Evolutionary conservation across 176 grass and related monocot species (phyloP).

Genomic region (Tuctoria greenei): DNA sequence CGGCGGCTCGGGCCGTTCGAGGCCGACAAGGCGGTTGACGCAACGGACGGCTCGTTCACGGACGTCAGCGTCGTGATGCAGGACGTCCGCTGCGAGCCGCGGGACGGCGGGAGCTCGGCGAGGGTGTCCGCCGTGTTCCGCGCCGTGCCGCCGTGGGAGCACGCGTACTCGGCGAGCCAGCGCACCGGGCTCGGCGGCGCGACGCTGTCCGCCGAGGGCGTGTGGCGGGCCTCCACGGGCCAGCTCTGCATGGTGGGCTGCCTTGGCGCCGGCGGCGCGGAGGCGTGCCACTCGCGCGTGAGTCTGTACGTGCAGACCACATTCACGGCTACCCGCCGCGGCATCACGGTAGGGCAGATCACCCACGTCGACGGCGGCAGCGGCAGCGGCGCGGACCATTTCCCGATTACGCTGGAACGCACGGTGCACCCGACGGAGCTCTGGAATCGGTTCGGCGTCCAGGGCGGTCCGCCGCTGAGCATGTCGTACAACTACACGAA

Average conservation of each 20-base stretch:
- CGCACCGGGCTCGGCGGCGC: conserved; percentile 57
- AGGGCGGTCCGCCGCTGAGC: conserved; percentile 30
- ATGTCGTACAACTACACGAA: conserved; percentile 64
- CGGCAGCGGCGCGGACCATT: conserved; percentile 10
- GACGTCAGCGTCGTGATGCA: conserved; percentile 65
- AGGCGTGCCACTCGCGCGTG: conserved; percentile 58
- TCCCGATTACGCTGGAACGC: conserved; percentile 55
- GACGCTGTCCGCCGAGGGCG: conserved; percentile 68
- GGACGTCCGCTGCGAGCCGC: conserved; percentile 66
- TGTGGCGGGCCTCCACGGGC: conserved; percentile 64
- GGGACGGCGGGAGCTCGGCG: conserved; percentile 27
- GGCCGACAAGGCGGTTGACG: conserved; percentile 29
- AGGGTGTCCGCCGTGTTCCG: conserved; percentile 77
- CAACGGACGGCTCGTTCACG: conserved; percentile 52
- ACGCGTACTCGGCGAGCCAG: conserved; percentile 45
- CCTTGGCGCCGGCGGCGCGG: conserved; percentile 43
- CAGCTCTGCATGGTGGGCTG: conserved; percentile 96
- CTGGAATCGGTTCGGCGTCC: conserved; percentile 46
- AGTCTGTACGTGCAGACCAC: conserved; percentile 72
- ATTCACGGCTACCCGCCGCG: conserved; percentile 59
- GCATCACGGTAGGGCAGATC: conserved; percentile 63
- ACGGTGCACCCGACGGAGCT: conserved; percentile 51
- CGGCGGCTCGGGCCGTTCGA: conserved; percentile 62
- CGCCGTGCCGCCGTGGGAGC: conserved; percentile 52
- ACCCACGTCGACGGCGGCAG: conserved; percentile 35